A percentile compares a stretch with the other conserved stretches of the same genome.
Conservation (phyloP, 169 alveolate genomes). For the Plasmodium sp. region DNA sequence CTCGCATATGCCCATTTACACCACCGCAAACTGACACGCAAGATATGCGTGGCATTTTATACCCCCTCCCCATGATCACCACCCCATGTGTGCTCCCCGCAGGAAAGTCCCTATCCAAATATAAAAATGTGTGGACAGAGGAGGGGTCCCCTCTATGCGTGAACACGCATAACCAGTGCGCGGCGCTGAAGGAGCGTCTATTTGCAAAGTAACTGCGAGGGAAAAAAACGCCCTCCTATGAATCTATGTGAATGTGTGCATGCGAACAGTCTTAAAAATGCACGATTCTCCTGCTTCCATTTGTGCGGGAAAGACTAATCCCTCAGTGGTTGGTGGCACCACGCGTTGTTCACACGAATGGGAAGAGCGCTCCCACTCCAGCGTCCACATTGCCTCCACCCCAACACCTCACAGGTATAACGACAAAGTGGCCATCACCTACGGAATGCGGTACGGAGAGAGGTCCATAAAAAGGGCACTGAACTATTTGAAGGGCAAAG, state of each 20-base stretch:
- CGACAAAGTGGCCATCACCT: conserved; percentile 14
- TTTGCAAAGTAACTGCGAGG: conserved; percentile 19
- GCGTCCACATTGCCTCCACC: neutral
- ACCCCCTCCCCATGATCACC: neutral
- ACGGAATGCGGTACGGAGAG: conserved; percentile 80
- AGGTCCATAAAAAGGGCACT: conserved; percentile 61
- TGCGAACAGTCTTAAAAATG: neutral
- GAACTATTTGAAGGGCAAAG: conserved; percentile 40
- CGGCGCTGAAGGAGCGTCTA: conserved; percentile 33
- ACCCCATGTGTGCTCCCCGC: neutral
- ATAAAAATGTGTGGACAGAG: conserved; percentile 71
- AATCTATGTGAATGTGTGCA: neutral
- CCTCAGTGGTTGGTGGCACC: neutral
- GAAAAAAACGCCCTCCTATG: neutral
- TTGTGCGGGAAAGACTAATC: neutral
- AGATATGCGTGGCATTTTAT: neutral
- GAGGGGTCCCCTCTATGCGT: conserved; percentile 74
- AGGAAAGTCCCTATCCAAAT: conserved; percentile 44
- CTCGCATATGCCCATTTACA: neutral
- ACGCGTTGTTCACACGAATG: neutral
- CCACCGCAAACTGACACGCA: neutral
- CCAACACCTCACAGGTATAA: conserved; percentile 16
- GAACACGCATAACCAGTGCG: conserved; percentile 45
- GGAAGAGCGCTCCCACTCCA: neutral
- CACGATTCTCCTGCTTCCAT: neutral